Evolutionary conservation across 192 early-diverging fungal genomes (phyloP).

Genomic region (Phlyctochytrium bullatum): DNA sequence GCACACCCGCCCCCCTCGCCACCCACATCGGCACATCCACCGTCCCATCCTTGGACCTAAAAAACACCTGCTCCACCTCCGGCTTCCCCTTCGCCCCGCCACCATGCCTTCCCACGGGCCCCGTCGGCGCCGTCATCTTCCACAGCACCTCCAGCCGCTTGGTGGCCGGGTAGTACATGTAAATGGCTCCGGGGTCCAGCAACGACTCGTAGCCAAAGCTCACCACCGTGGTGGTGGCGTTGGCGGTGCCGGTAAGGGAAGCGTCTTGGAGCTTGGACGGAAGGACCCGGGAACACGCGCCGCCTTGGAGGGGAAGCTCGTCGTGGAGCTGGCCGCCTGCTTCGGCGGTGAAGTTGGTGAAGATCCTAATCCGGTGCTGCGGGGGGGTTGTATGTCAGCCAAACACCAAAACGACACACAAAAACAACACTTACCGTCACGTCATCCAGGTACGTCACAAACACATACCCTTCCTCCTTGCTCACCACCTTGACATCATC

Average conservation of each 20-base stretch:
- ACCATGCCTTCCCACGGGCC: no score
- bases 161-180: neutral
- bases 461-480: constrained; percentile 1
- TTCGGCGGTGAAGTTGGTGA: constrained; percentile 3
- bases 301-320: constrained; percentile 12
- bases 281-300: constrained; percentile 7
- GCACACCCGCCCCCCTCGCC: neutral
- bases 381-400: neutral
- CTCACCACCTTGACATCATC: neutral
- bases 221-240: no score
- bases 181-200: constrained; percentile 12
- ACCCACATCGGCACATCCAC: constrained; percentile 3
- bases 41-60: constrained; percentile 4
- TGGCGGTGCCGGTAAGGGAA: no score
- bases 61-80: constrained; percentile 12
- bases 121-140: neutral
- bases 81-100: neutral
- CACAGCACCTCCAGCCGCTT: neutral
- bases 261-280: neutral
- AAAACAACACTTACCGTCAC: constrained; percentile 9
- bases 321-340: neutral
- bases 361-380: neutral
- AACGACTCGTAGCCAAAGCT: constrained; percentile 4
- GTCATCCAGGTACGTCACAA: constrained; percentile 11
- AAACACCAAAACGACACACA: constrained; percentile 3